Base-by-base conservation (phyloP, 352 stramenopile species). In the Pythium vanterpoolii region DNA sequence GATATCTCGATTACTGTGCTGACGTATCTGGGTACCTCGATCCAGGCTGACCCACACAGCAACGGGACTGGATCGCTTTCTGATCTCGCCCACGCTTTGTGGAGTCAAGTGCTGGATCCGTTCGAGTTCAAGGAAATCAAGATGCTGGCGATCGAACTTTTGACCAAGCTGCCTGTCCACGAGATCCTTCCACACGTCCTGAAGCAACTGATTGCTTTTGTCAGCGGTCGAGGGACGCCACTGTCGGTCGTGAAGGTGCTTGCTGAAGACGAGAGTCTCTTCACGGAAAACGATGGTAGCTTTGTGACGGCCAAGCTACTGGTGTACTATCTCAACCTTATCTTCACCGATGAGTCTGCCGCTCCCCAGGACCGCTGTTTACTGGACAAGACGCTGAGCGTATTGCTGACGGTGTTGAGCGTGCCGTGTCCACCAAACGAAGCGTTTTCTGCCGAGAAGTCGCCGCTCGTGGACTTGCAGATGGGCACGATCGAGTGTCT, bases 101-200 rank as follows among this genome's bases (percentile, higher is more conserved):
- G 64, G 64, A 40, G 31, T 4, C 72, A 79, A 27, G 42, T 81
- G 3, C 57, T 86, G 18, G 74, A 89, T 48, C 76, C 79, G 6
- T 60, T 91, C 43, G 82, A 91, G 64, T 91, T 82, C 54, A 91
- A 91, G 56, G 82, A 91, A 47, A 70, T 91, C 40, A 91, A 90
- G 56, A 84, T 91, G 77, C 53, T 91, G 0, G 61, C 73, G 7
- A 69, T 73, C 5, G 82, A 91, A 39, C 63, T 79, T 8, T 53
- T 90, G 26, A 71, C 74, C 4, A 86, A 88, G 42, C 67, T 86
- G 6, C 46, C 54, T 2, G 33, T 54, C 18, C 14, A 61, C 1
- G 34, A 40, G 6, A 68, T 89, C 27, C 42, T 81, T 14, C 76
- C 77, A 3, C 72, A 77, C 40, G 68, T 73, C 8, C 47, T 89